Percentiles rank a stretch among this genome's conserved stretches.
These are phyloP conservation scores for Breviolum minutum DNA, from an alignment of 73 alveolate genomes.

Conservation along the genomic window DNA sequence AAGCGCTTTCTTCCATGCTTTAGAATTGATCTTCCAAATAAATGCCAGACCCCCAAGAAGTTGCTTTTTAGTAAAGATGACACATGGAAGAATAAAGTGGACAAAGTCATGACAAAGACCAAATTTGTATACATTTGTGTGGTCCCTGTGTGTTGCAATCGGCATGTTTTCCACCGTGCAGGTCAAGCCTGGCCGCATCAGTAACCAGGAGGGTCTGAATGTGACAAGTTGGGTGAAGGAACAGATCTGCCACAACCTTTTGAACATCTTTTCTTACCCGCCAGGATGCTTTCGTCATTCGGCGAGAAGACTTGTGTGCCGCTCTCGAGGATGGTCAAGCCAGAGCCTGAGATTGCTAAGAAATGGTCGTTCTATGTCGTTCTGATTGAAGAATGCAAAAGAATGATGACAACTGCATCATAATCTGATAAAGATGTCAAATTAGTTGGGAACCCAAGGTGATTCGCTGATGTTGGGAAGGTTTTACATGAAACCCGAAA, in stretches of 20 bases:
- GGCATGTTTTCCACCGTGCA: background rate
- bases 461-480: background rate
- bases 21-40: background rate
- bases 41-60: background rate
- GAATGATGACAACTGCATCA: too few relatives aligned
- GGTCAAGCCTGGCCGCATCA: constrained; percentile 57
- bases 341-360: background rate
- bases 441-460: too few relatives aligned
- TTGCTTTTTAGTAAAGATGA: background rate
- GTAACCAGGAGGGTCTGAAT: background rate
- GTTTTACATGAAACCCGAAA: background rate
- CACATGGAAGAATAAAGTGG: background rate
- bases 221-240: background rate
- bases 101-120: background rate
- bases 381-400: too few relatives aligned
- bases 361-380: too few relatives aligned
- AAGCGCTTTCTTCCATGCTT: background rate
- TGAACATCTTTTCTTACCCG: background rate
- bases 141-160: background rate
- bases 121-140: background rate
- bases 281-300: constrained; percentile 54
- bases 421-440: too few relatives aligned
- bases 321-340: constrained; percentile 80
- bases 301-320: constrained; percentile 58
- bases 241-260: background rate